Base-by-base conservation (phyloP, 306 rosid species). In the Pterocarpus santalinus region DNA sequence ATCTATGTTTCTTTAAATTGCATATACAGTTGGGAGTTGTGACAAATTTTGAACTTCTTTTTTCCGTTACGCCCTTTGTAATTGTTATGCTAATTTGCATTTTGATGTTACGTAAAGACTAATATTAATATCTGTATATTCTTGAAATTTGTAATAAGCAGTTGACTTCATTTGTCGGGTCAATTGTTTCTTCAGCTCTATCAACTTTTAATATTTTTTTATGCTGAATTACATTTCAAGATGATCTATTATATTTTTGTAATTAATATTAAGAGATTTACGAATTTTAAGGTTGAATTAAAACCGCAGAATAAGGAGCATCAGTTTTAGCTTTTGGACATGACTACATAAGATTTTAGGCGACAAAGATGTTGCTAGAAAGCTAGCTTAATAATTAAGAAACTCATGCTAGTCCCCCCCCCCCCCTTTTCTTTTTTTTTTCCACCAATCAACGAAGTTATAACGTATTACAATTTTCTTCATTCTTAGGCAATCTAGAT, bases 331-430 rank as follows among this genome's bases (percentile, higher is more conserved):
- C 75, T 63, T 71, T 77, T 52, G 38, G 7, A 43, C 52, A 77
- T 71, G 78, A 77, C 76, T 69, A 71, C 38, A 82, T 61, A 49
- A 15, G 47, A 68, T 46, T 65, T 75, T 65, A 68, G 76, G 65
- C 57, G 71, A 78, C 82, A 70, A 38, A 7, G 79, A 41, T 82
- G 65, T 49, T 22, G 53, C 43, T 63, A 69, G 65, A 72, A 70
- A 80, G 74, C 65, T 78, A 73, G 34, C 86, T 78, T 83, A 72
- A 15, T 71, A 72, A 72, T 47, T 83, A 83, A 83, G 83, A 83
- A 78, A 83, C 71, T 35, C 75, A 78, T 72, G 39, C 65, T 77
- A 11, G 44, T 75, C 17, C 79, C 66, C 17, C 13, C 13, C n/a
- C n/a, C n/a, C n/a, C n/a, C n/a, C n/a, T n/a, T n/a, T n/a, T n/a